These are phyloP conservation scores for Lentithecium fluviatile DNA, from an alignment of 495 filamentous ascomycete genomes.

Conservation along the genomic window DNA sequence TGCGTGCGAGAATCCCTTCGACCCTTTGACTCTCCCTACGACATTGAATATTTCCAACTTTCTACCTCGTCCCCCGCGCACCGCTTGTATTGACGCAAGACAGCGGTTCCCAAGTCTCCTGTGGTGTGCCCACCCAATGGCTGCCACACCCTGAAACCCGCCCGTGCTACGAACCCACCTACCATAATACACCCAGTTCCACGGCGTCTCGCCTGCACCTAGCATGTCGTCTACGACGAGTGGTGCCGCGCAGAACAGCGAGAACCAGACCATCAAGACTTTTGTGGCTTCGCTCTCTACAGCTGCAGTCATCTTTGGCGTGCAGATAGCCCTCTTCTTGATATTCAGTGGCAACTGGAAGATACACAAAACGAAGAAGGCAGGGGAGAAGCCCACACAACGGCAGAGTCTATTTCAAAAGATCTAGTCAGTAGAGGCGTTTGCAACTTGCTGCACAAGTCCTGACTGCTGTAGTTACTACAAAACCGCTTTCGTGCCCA, in stretches of 20 bases:
- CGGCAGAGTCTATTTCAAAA: conserved; percentile 30
- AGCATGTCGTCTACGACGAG: conserved; percentile 12
- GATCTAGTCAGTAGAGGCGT: conserved; percentile 29
- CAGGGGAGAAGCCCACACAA: conserved; percentile 9
- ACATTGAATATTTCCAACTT: neutral
- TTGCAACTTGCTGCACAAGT: neutral
- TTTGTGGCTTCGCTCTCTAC: conserved; percentile 34
- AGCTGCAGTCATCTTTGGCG: conserved; percentile 32
- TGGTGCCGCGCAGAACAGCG: conserved; percentile 4
- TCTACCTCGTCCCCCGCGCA: neutral
- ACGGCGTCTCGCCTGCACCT: neutral
- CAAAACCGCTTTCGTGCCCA: conserved; percentile 33
- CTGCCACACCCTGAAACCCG: neutral
- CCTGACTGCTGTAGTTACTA: conserved; percentile 28
- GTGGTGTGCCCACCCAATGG: neutral
- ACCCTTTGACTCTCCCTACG: neutral
- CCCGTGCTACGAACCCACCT: neutral
- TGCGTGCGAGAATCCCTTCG: neutral
- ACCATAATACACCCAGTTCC: neutral
- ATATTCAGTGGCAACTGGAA: conserved; percentile 35
- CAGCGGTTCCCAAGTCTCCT: too few species aligned
- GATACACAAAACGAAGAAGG: conserved; percentile 13
- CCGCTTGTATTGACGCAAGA: neutral
- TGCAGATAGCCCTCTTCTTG: conserved; percentile 30
- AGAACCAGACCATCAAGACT: conserved; percentile 32